phyloP scores from a whole-genome alignment of 2,329 filamentous ascomycete genomes.

The Exophiala sp. region DNA sequence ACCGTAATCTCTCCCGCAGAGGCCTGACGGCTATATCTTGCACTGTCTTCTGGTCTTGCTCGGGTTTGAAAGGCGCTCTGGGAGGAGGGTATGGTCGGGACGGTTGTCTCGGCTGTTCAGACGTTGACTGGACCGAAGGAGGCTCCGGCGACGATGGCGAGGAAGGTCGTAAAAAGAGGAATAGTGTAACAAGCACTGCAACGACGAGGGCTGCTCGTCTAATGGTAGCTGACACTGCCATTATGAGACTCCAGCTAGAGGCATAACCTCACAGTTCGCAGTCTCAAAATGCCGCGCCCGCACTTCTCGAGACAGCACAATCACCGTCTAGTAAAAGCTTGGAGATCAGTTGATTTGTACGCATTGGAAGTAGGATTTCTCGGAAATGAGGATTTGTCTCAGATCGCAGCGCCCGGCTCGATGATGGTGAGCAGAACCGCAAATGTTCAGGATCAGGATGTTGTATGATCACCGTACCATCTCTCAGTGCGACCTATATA shows the following conservation, averaged over 20 bases:
- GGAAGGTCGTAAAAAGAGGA: conserved; percentile 63
- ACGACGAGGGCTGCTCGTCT: conserved; percentile 48
- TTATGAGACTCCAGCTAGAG: neutral
- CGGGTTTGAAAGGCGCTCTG: conserved; percentile 38
- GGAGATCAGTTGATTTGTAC: neutral
- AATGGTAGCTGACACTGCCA: conserved; percentile 5
- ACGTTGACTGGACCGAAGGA: conserved; percentile 28
- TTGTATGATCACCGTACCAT: neutral
- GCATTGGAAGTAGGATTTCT: neutral
- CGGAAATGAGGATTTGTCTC: neutral
- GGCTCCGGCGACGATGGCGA: conserved; percentile 48
- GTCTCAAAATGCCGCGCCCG: neutral
- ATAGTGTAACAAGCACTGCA: conserved; percentile 59
- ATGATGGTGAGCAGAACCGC: neutral
- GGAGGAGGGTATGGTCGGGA: conserved; percentile 30
- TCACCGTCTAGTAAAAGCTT: neutral
- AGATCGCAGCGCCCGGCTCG: neutral
- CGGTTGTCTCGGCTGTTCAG: conserved; percentile 32
- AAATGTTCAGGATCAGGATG: neutral
- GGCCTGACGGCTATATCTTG: conserved; percentile 66
- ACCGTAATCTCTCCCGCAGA: conserved; percentile 73
- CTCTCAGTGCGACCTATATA: neutral
- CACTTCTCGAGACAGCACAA: neutral
- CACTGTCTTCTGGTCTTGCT: conserved; percentile 54
- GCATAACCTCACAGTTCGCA: neutral